Base-by-base conservation (phyloP, 805 yeast genomes). In the Pichia kluyveri region DNA sequence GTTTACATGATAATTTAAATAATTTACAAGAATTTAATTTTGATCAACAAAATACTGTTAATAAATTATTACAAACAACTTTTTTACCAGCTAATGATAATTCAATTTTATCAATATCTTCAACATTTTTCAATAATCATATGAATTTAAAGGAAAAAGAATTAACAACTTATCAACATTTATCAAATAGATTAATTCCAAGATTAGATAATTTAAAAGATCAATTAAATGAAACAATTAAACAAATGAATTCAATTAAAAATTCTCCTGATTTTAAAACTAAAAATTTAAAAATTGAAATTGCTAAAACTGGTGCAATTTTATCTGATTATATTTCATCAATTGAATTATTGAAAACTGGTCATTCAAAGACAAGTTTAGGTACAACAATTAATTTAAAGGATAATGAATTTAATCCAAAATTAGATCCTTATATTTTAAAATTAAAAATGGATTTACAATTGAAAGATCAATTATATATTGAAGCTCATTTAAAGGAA, bases 401-500 rank as follows among this genome's bases (percentile, higher is more conserved):
- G 14, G 48, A 53, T 26, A 42, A 45, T 27, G 60, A 58, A 37
- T 46, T 50, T 43, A 60, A 50, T 14, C 60, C 60, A 47, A 66
- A 54, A 46, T 57, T 70, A 49, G 90, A 83, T 60, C 89, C 90
- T 8, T 83, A 79, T 55, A 57, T 82, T 43, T 67, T 80, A 43
- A 80, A 81, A 59, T 62, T 80, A 40, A 78, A 73, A 60, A 66
- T 83, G 50, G 87, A 82, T 57, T 65, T 80, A 47, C 89, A 83
- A 63, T 67, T 83, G 60, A 80, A 79, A 54, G 72, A 76, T 55
- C 89, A 83, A 60, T 57, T 77, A 38, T 68, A 72, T 47, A 83
- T 81, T 55, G 90, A 83, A 60, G 77, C 76, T 49, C 80, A 80
- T 58, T 63, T 83, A 43, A 78, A 80, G 60, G 86, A 81, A 49